These are phyloP conservation scores for Stephania cephalantha DNA, from an alignment of 164 flowering plant species.

Conservation along the genomic window DNA sequence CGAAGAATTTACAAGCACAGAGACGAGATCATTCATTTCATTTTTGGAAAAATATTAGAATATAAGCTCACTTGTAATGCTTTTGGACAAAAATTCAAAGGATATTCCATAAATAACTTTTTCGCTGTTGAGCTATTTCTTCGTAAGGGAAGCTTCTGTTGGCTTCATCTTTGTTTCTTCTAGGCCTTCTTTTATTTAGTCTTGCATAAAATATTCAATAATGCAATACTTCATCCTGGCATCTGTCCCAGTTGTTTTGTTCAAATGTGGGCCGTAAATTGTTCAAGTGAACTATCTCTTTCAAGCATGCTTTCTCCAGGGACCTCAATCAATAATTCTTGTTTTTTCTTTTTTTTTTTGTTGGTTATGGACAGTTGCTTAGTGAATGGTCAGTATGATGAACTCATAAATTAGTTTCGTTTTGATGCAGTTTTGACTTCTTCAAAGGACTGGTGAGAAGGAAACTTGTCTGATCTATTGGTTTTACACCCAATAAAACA, in stretches of 20 bases:
- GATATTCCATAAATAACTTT: too few species aligned
- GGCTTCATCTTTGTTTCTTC: too few species aligned
- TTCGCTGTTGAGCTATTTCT: too few species aligned
- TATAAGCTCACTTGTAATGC: too few species aligned
- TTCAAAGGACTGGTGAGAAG: conserved; percentile 67
- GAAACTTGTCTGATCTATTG: conserved; percentile 37
- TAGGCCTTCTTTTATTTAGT: too few species aligned
- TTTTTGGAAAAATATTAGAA: too few species aligned
- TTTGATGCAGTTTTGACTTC: conserved; percentile 65
- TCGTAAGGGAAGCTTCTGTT: too few species aligned
- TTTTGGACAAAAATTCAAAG: too few species aligned
- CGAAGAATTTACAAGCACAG: too few species aligned
- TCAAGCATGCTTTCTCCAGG: neutral
- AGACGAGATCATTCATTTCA: too few species aligned
- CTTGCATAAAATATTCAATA: too few species aligned
- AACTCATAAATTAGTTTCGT: neutral
- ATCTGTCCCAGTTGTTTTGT: neutral
- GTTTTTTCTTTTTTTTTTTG: neutral
- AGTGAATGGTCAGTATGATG: neutral
- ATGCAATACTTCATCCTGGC: neutral
- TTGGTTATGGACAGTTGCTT: neutral
- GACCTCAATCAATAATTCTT: neutral
- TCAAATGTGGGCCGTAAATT: neutral
- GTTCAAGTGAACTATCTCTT: neutral
- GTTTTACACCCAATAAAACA: neutral